Conservation (phyloP, 495 filamentous ascomycete genomes). For the Aspergillus biplanus region DNA sequence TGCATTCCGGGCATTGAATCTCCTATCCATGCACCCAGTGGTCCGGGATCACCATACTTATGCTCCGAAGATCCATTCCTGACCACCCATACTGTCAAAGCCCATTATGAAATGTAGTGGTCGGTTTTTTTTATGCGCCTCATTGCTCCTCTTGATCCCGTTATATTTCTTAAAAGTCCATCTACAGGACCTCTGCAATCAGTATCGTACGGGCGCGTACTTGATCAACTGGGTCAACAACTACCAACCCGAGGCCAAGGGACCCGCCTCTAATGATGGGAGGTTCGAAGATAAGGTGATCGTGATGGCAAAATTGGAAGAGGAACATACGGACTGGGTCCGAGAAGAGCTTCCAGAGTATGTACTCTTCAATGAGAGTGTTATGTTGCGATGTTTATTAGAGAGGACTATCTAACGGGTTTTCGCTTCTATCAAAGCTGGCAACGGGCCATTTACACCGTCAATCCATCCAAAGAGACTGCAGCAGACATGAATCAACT, state of each 20-base stretch:
- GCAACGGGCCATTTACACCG: constrained; percentile 65
- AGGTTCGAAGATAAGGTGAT: constrained; percentile 48
- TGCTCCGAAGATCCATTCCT: background rate
- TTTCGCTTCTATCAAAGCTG: constrained; percentile 39
- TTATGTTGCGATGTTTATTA: constrained; percentile 10
- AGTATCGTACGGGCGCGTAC: constrained; percentile 51
- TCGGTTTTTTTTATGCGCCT: constrained; percentile 39
- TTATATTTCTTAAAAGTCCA: constrained; percentile 43
- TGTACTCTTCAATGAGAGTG: constrained; percentile 11
- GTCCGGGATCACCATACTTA: background rate
- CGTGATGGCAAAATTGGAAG: constrained; percentile 60
- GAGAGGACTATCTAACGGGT: background rate
- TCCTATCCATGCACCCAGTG: background rate
- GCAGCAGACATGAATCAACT: constrained; percentile 45
- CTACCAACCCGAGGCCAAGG: constrained; percentile 19
- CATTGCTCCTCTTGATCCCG: constrained; percentile 35
- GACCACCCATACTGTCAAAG: background rate
- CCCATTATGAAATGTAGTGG: constrained; percentile 44
- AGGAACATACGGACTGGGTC: constrained; percentile 66
- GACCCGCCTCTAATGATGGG: constrained; percentile 15
- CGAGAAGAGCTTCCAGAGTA: constrained; percentile 55
- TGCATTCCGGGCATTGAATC: background rate
- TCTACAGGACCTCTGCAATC: constrained; percentile 45
- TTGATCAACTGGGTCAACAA: constrained; percentile 38
- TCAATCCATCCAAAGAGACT: constrained; percentile 58